These are phyloP conservation scores for Arctium lappa DNA, from an alignment of 129 eudicot genomes.

Conservation along the genomic window DNA sequence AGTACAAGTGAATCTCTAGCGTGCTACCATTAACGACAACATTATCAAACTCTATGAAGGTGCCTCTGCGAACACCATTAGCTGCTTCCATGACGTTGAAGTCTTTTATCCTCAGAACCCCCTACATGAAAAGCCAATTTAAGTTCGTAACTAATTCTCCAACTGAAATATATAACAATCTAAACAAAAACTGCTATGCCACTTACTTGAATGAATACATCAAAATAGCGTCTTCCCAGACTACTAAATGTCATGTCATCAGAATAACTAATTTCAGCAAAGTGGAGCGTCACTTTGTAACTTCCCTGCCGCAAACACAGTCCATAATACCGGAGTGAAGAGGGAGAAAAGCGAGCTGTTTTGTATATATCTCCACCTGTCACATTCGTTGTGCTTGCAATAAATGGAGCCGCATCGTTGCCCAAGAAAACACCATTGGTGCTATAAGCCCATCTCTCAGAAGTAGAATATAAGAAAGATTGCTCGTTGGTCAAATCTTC, in stretches of 20 bases:
- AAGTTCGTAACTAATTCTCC: not conserved
- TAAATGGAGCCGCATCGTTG: constrained; percentile 27
- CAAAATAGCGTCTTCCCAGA: constrained; percentile 53
- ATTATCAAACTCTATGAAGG: constrained; percentile 32
- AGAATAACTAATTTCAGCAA: constrained; percentile 70
- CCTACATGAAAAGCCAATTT: constrained; percentile 29
- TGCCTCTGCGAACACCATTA: constrained; percentile 43
- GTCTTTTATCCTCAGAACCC: constrained; percentile 38
- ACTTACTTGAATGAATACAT: constrained; percentile 62
- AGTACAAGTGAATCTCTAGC: constrained; percentile 55
- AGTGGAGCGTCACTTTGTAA: constrained; percentile 77
- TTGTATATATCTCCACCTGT: constrained; percentile 38
- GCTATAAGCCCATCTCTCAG: constrained; percentile 72
- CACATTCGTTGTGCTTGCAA: constrained; percentile 12
- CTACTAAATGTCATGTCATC: constrained; percentile 45
- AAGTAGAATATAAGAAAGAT: constrained; percentile 41
- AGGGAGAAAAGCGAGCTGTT: constrained; percentile 62
- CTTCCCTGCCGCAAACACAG: constrained; percentile 61
- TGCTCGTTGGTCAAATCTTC: constrained; percentile 39
- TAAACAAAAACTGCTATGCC: not conserved
- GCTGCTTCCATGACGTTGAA: constrained; percentile 51
- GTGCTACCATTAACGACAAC: constrained; percentile 49
- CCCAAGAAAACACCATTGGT: constrained; percentile 56
- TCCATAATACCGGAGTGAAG: constrained; percentile 62
- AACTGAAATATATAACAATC: not conserved